Evolutionary conservation across 495 filamentous ascomycete genomes (phyloP).

Genomic region (Aspergillus panamensis): DNA sequence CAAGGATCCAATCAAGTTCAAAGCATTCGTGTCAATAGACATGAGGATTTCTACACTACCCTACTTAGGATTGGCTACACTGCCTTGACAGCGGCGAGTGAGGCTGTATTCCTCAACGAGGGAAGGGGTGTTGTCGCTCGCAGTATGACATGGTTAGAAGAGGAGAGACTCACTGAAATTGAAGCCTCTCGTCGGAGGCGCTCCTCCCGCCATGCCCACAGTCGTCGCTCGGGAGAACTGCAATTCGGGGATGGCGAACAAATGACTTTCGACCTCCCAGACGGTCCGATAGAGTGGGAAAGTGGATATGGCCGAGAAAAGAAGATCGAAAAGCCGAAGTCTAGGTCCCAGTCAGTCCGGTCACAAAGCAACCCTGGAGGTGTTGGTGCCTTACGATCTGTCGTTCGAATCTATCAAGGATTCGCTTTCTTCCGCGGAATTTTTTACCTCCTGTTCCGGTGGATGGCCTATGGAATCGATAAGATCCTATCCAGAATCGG

Average conservation of each 20-base stretch:
- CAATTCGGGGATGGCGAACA: constrained; percentile 31
- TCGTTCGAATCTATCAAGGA: constrained; percentile 67
- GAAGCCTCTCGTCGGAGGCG: constrained; percentile 36
- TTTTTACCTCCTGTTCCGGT: constrained; percentile 59
- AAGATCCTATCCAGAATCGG: constrained; percentile 57
- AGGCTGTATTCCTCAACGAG: constrained; percentile 94
- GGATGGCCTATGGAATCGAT: constrained; percentile 53
- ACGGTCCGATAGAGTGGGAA: constrained; percentile 34
- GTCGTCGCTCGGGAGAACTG: constrained; percentile 29
- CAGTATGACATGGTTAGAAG: constrained; percentile 88
- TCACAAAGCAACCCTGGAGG: constrained; percentile 54
- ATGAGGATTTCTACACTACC: constrained; percentile 93
- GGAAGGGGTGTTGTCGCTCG: constrained; percentile 70
- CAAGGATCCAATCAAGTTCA: constrained; percentile 84
- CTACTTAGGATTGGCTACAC: constrained; percentile 81
- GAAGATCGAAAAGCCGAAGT: constrained; percentile 52
- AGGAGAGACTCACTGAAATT: constrained; percentile 67
- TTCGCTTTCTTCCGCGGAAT: constrained; percentile 72
- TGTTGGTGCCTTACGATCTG: constrained; percentile 71
- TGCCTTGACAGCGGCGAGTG: constrained; percentile 84
- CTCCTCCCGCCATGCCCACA: constrained; percentile 21
- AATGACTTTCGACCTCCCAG: constrained; percentile 35
- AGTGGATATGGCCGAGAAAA: constrained; percentile 69
- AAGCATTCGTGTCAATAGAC: constrained; percentile 69
- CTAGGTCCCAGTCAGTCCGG: constrained; percentile 33